A percentile compares a stretch with the other conserved stretches of the same genome.
Evolutionary conservation across 2,329 filamentous ascomycete species (phyloP).

Genomic region (Scytalidium sp.): DNA sequence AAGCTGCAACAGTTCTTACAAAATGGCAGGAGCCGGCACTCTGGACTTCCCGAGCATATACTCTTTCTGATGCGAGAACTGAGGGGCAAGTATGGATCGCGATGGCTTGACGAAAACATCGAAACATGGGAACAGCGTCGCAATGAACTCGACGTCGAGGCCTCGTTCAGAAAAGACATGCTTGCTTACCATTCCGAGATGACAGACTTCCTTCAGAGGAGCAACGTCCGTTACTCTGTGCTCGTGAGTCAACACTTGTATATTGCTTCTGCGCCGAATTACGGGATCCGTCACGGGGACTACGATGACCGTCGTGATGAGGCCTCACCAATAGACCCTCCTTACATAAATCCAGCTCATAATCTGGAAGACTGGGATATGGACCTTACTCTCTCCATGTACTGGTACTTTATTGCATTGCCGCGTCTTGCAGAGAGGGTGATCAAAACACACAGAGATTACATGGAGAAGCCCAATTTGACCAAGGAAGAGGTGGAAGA

Average conservation of each 20-base stretch:
- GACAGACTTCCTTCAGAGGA: slow-evolving; percentile 6
- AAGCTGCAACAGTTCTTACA: slow-evolving; percentile 2
- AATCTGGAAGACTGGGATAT: slow-evolving; percentile 3
- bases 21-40: not conserved
- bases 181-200: slow-evolving; percentile 4
- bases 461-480: not conserved
- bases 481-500: slow-evolving; percentile 6
- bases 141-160: not conserved
- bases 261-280: no score
- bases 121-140: not conserved
- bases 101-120: not conserved
- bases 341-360: not conserved
- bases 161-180: not conserved
- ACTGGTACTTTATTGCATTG: slow-evolving; percentile 4
- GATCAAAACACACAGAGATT: not conserved
- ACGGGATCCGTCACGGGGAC: no score
- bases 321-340: not conserved
- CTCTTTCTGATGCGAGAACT: not conserved
- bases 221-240: slow-evolving; percentile 1
- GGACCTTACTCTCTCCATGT: slow-evolving; percentile 3
- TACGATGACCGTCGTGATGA: no score
- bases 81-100: slow-evolving; percentile 2
- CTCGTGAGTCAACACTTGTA: slow-evolving; percentile 3
- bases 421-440: slow-evolving; percentile 2
- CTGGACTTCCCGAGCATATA: not conserved